These are phyloP conservation scores for Termitomyces heimii DNA, from an alignment of 768 basidiomycete species.

Conservation along the genomic window DNA sequence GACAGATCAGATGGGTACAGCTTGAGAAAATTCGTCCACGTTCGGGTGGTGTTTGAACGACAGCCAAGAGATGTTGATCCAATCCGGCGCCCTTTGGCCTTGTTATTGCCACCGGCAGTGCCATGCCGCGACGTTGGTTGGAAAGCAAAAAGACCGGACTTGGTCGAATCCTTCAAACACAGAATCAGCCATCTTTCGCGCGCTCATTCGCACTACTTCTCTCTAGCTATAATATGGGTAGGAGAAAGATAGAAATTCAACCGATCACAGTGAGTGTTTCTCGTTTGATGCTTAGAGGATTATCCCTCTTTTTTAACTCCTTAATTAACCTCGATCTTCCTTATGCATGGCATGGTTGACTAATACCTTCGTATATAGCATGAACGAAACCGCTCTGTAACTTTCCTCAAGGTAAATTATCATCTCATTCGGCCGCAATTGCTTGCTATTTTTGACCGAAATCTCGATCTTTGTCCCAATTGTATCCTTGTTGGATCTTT, in stretches of 20 bases:
- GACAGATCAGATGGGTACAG: constrained; percentile 7
- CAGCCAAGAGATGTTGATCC: constrained; percentile 5
- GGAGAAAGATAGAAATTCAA: constrained; percentile 78
- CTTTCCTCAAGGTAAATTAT: constrained; percentile 72
- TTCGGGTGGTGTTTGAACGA: constrained; percentile 1
- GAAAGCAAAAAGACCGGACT: constrained; percentile 5
- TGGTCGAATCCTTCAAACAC: constrained; percentile 1
- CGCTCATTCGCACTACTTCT: neutral
- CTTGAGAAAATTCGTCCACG: constrained; percentile 7
- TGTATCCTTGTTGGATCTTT: constrained; percentile 21
- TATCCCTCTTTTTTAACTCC: constrained; percentile 7
- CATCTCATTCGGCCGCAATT: constrained; percentile 17
- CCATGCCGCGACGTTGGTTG: constrained; percentile 8
- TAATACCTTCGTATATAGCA: constrained; percentile 49
- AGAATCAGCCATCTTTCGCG: constrained; percentile 7
- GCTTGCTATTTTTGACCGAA: constrained; percentile 56
- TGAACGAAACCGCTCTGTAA: constrained; percentile 87
- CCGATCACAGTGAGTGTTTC: constrained; percentile 58
- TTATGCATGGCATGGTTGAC: neutral
- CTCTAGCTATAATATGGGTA: constrained; percentile 38
- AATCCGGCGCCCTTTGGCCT: constrained; percentile 11
- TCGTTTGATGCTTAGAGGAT: neutral
- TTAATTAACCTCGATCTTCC: constrained; percentile 11
- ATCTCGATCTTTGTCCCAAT: constrained; percentile 30
- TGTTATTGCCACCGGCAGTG: constrained; percentile 8